These are phyloP conservation scores for Fomitopsis serialis DNA, from an alignment of 768 basidiomycete genomes.

Conservation along the genomic window DNA sequence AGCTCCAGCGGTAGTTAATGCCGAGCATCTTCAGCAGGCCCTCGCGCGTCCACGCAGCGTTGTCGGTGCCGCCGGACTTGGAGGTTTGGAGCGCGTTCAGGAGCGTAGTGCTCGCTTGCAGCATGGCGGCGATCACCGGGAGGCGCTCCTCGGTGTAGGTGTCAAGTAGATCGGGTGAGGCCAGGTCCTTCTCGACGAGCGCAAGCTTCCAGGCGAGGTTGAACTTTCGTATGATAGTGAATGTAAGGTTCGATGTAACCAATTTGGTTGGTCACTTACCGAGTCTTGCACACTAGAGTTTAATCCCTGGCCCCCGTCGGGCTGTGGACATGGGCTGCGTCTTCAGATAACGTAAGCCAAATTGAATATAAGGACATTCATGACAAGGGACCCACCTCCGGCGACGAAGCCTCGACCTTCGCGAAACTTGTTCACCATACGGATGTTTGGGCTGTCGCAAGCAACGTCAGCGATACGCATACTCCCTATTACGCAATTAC, in stretches of 20 bases:
- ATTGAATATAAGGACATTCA: not conserved
- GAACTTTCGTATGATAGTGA: conserved; percentile 15
- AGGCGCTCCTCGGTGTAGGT: conserved; percentile 25
- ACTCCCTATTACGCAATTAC: not conserved
- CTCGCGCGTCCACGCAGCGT: conserved; percentile 14
- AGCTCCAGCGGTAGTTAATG: conserved; percentile 49
- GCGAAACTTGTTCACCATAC: conserved; percentile 40
- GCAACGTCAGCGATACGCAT: not conserved
- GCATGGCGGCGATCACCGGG: conserved; percentile 24
- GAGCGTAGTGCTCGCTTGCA: conserved; percentile 15
- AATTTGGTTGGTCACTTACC: too few species aligned
- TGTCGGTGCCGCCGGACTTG: not conserved
- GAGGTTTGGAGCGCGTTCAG: conserved; percentile 1
- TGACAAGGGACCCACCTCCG: conserved; percentile 33
- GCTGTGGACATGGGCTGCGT: conserved; percentile 43
- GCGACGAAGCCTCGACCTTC: conserved; percentile 37
- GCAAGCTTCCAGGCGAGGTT: conserved; percentile 28
- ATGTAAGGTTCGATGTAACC: too few species aligned
- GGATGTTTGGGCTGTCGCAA: conserved; percentile 36
- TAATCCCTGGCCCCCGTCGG: conserved; percentile 38
- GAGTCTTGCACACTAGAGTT: conserved; percentile 26
- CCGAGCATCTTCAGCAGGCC: conserved; percentile 37
- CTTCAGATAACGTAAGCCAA: too few species aligned
- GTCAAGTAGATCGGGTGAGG: conserved; percentile 18
- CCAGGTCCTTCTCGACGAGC: conserved; percentile 21